Evolutionary conservation across 805 yeast species (phyloP).

Genomic region (Candida takata): DNA sequence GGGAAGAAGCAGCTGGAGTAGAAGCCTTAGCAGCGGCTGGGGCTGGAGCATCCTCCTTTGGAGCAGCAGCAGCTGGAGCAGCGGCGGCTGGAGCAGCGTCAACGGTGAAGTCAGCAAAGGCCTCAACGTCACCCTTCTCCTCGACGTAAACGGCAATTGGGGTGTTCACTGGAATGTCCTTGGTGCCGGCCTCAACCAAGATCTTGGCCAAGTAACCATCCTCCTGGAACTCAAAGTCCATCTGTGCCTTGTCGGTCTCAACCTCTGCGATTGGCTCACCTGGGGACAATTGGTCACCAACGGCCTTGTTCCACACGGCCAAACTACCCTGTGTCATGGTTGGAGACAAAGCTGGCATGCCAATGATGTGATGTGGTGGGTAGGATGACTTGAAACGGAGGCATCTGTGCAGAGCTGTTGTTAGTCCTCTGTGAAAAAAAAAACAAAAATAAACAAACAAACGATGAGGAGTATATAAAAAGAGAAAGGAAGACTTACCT

Average conservation of each 20-base stretch:
- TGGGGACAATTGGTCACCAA: constrained; percentile 81
- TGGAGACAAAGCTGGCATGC: constrained; percentile 99
- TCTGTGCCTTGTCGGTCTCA: constrained; percentile 95
- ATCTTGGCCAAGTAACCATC: constrained; percentile 91
- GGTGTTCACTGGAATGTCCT: constrained; percentile 88
- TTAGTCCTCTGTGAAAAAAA: background rate
- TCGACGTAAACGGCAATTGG: constrained; percentile 97
- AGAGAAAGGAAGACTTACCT: constrained; percentile 1
- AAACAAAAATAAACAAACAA: no score
- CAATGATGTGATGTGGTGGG: constrained; percentile 82
- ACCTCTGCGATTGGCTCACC: constrained; percentile 96
- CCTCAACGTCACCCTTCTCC: constrained; percentile 73
- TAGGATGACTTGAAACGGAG: constrained; percentile 30
- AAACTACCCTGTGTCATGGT: constrained; percentile 97
- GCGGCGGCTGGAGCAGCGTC: constrained; percentile 48
- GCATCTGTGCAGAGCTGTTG: constrained; percentile 1
- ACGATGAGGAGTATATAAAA: no score
- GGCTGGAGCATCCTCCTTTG: constrained; percentile 19
- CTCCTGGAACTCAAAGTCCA: constrained; percentile 98
- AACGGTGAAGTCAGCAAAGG: constrained; percentile 80
- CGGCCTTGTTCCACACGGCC: constrained; percentile 82
- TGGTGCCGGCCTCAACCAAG: constrained; percentile 73
- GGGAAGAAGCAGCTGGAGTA: constrained; percentile 24
- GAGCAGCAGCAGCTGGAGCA: constrained; percentile 19
- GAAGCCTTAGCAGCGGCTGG: constrained; percentile 15